Percentiles rank a stretch among this genome's conserved stretches.
Evolutionary conservation across 2,329 filamentous ascomycete genomes (phyloP).

Genomic region (Penicillium carneum): DNA sequence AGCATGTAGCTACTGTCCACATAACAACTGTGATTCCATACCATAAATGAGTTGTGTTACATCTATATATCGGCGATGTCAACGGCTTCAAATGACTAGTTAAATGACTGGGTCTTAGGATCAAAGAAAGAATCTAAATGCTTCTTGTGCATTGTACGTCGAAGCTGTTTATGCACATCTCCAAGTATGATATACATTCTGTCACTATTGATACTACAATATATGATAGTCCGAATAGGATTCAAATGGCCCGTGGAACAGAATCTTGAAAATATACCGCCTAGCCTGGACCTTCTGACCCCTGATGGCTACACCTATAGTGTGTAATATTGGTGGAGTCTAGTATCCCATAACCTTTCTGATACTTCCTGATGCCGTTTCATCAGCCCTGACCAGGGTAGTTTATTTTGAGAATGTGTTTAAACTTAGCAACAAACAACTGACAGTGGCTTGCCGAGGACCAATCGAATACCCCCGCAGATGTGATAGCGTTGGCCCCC

Average conservation of each 20-base stretch:
- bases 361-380: constrained; percentile 11
- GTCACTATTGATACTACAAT: neutral
- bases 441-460: neutral
- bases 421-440: constrained; percentile 18
- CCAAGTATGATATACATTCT: neutral
- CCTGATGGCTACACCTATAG: constrained; percentile 6
- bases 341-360: neutral
- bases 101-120: neutral
- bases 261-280: neutral
- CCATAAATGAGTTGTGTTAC: constrained; percentile 16
- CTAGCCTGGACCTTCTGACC: constrained; percentile 3
- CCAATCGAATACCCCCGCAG: constrained; percentile 11
- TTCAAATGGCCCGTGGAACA: constrained; percentile 8
- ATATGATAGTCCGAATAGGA: neutral
- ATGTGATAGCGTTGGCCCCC: constrained; percentile 16
- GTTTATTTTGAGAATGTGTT: constrained; percentile 15
- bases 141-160: neutral
- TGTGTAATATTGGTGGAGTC: neutral
- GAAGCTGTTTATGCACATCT: neutral
- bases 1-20: neutral
- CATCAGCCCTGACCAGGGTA: constrained; percentile 11
- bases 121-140: neutral
- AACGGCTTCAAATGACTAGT: neutral
- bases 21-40: constrained; percentile 8
- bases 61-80: constrained; percentile 6